phyloP scores from a whole-genome alignment of 225 moss, liverwort and hornwort species.

The Marchantia paleacea region DNA sequence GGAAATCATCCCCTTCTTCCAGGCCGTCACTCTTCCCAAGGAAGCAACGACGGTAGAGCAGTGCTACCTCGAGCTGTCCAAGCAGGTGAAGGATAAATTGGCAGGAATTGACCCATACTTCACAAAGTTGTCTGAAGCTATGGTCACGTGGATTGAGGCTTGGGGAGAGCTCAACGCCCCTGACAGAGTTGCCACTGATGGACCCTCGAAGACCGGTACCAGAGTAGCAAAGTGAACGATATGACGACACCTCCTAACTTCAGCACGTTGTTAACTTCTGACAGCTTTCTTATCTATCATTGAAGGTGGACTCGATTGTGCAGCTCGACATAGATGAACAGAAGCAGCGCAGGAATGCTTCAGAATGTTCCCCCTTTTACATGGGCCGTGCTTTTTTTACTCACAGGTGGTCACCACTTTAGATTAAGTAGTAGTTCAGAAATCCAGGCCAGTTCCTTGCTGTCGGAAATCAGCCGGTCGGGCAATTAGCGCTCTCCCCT shows the following conservation, averaged over 20 bases:
- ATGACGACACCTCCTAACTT: background rate
- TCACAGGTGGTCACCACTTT: conserved; percentile 3
- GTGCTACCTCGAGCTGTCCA: conserved; percentile 55
- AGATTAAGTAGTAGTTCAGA: conserved; percentile 3
- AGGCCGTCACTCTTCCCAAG: conserved; percentile 50
- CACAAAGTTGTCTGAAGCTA: conserved; percentile 51
- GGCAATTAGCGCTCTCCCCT: conserved; percentile 4
- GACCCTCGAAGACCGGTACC: conserved; percentile 33
- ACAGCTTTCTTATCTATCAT: background rate
- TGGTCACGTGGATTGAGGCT: conserved; percentile 59
- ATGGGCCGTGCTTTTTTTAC: conserved; percentile 3
- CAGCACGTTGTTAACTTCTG: conserved; percentile 2
- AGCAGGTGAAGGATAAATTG: conserved; percentile 48
- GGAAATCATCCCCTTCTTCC: conserved; percentile 48
- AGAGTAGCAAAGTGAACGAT: conserved; percentile 19
- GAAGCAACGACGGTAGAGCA: conserved; percentile 52
- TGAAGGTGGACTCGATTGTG: background rate
- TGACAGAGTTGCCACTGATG: conserved; percentile 21
- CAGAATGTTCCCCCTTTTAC: background rate
- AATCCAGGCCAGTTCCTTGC: background rate
- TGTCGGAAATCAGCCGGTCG: conserved; percentile 7
- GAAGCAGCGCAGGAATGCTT: conserved; percentile 8
- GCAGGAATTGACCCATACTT: conserved; percentile 46
- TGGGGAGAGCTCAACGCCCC: conserved; percentile 51
- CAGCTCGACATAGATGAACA: background rate